Evolutionary conservation across 164 flowering plant species (phyloP), one percentile per base, ranked within the genome.

Genomic region (Kalanchoe fedtschenkoi): DNA sequence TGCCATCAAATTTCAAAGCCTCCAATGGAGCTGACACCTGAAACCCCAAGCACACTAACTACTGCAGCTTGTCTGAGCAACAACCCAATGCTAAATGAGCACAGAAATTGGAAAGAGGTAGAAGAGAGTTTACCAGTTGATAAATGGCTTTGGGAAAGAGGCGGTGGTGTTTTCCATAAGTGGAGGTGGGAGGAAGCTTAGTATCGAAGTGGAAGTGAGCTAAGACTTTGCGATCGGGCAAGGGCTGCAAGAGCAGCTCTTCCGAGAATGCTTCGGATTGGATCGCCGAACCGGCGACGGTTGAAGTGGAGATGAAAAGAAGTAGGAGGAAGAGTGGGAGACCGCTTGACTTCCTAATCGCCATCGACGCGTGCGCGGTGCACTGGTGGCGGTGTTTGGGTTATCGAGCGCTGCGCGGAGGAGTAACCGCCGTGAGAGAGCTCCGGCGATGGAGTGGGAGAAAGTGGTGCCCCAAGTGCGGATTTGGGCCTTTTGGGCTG

Each of bases 71-170:
- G 14, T 5, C 39, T 5, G 5, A 37, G 26, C 66, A 65, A 33
- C 44, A 37, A 55, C 37, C 47, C 21, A 57, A 57, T 62, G 30
- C 10, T 41, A 22, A 42, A 56, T 19, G 17, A 34, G 39, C 9
- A 29, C 41, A 35, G 22, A 43, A 56, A 42, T 21, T 22, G 17
- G 3, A 58, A 38, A 39, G 5, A 26, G 54, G 24, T 44, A 4
- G 17, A 16, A 33, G 28, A 14, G 29, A 43, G 34, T 61, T 4
- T 79, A 90, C 98, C 82, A 93, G 82, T 72, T 93, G 97, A 71
- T 84, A 76, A 60, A 90, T 82, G 66, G 96, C 79, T 69, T 93
- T 93, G 53, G 99, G 99, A 72, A 90, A 90, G 74, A 93, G 83
- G 44, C 68, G 81, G 72, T 86, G 89, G 65, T 88, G 98, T 67